Base-by-base conservation (phyloP, 768 basidiomycete genomes). In the Suillus lakei region DNA sequence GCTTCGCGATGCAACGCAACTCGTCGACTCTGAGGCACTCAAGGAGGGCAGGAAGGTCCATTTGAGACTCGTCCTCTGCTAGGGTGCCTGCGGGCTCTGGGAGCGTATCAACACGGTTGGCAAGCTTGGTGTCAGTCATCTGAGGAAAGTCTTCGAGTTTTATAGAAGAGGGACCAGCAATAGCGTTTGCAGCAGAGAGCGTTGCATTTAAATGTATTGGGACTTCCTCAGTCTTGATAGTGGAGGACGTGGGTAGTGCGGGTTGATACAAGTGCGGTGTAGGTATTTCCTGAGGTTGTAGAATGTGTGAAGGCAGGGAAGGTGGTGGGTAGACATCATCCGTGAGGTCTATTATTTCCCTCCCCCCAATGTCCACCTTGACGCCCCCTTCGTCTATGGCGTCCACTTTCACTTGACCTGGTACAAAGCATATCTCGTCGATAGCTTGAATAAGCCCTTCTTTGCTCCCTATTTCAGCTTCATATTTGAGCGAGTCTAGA, bases 11-110 rank as follows among this genome's bases (percentile, higher is more conserved):
- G 9, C 63, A 67, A 46, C 76, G 80, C 38, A 87, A 79, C 64
- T 87, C 85, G 30, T 84, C 81, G 21, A 73, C 58, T 28, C 55
- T 77, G 53, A 88, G 70, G 65, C 81, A 83, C 15, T 78, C 76
- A 7, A 87, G 70, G 5, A 87, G 70, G 38, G 82, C 80, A 9
- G 71, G 65, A 38, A 86, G 68, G 18, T 72, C 70, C 36, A 86
- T 84, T 55, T 76, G 64, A 8, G 66, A 69, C n/a, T 84, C 82
- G 63, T 78, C 74, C 41, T 78, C 74, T 2, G 83, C 84, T 46
- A 86, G 78, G 38, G 67, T 67, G 21, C 73, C 63, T 26, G 72
- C 61, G 41, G 70, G 73, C 39, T 64, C 64, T 58, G 67, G 61
- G 38, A 60, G 50, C 28, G 30, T 26, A 26, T 59, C 38, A 18